Conservation (phyloP, 768 basidiomycete genomes). For the Russula lepida region DNA sequence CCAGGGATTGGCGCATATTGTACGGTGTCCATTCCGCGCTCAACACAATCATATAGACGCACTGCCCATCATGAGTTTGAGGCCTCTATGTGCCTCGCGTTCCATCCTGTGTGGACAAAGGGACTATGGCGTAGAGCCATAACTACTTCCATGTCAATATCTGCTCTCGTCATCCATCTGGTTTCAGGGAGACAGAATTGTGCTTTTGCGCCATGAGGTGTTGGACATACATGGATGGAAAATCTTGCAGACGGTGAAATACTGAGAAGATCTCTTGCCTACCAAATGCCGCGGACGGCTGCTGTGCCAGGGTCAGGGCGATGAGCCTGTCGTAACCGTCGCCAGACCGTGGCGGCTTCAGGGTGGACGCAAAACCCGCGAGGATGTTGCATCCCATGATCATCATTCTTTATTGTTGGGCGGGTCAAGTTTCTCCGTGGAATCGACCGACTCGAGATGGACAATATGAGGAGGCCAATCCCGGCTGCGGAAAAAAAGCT, state of each 20-base stretch:
- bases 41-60: background rate
- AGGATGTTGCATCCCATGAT: slow-evolving; percentile 52
- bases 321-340: slow-evolving; percentile 64
- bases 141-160: background rate
- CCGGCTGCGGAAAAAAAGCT: background rate
- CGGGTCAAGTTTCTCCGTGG: slow-evolving; percentile 49
- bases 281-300: slow-evolving; percentile 39
- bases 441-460: slow-evolving; percentile 35
- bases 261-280: slow-evolving; percentile 43
- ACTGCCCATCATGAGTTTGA: background rate
- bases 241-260: slow-evolving; percentile 42
- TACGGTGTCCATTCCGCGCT: slow-evolving; percentile 12
- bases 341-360: slow-evolving; percentile 41
- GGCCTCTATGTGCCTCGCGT: background rate
- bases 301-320: slow-evolving; percentile 31
- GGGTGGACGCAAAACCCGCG: slow-evolving; percentile 55
- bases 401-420: slow-evolving; percentile 63
- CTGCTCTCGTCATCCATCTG: background rate
- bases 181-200: slow-evolving; percentile 6
- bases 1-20: slow-evolving; percentile 10
- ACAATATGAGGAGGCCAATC: slow-evolving; percentile 6
- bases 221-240: slow-evolving; percentile 22
- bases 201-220: background rate
- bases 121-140: background rate
- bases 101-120: background rate